Evolutionary conservation across 805 yeast genomes (phyloP), one percentile per base, ranked within the genome.

Genomic region (Monosporozyma yasuniensis): DNA sequence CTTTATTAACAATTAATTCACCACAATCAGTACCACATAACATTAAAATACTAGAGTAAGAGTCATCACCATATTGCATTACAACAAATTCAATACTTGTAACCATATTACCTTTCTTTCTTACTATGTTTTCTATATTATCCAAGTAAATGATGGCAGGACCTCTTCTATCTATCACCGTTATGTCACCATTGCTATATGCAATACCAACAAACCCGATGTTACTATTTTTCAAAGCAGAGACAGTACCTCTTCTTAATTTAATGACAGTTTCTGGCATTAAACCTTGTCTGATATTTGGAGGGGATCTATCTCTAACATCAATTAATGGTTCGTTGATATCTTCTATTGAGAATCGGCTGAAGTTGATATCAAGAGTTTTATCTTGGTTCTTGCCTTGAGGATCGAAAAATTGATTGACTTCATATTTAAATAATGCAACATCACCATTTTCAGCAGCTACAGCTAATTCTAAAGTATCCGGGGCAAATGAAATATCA

Each of bases 121-220:
- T 56, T 2, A 70, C 53, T 7, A 58, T 49, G n/a, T 60, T 56
- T 11, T 53, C 54, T 8, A 71, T 50, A 23, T 61, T 64, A 14
- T 69, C 72, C 47, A 75, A 72, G 52, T 69, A 71, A 25, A 85
- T 82, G 6, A 82, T 66, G 0, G 87, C 88, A 0, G 90, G 90
- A 71, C 86, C 86, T 51, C 96, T 74, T 49, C 86, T 72, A 67
- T 91, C 97, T 51, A 90, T 69, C 0, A 91, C 80, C 2, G 83
- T 67, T 16, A 91, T 53, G 34, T 79, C 74, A n/a, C 98, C 97
- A 12, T 81, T 75, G 44, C 75, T 76, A 63, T 84, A 88, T 0
- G 86, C 95, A 41, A 87, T 71, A 0, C 85, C 93, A 8, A 84
- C 86, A 69, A 93, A 90, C 0, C 96, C 96, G 46, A 88, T 73